These are phyloP conservation scores for Pleurotus eryngii DNA, from an alignment of 768 basidiomycete genomes.

Conservation along the genomic window DNA sequence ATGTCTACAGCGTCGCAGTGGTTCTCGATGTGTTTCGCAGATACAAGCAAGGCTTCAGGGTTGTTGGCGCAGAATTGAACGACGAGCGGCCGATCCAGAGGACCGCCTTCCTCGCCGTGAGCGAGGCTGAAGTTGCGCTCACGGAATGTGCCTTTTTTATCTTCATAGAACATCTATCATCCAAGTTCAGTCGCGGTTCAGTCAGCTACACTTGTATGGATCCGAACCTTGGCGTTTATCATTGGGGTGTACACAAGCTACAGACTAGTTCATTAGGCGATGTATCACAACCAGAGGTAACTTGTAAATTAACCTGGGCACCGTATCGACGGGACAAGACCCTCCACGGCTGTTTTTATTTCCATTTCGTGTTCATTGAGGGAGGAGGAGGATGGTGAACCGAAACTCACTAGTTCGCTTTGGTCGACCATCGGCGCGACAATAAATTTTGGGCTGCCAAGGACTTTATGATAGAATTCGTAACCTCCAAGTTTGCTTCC, in stretches of 20 bases:
- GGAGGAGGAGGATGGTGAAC: neutral
- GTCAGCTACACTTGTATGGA: neutral
- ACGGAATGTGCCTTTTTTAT: constrained; percentile 50
- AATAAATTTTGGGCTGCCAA: constrained; percentile 84
- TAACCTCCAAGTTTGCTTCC: constrained; percentile 63
- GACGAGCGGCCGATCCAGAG: constrained; percentile 78
- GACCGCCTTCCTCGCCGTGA: constrained; percentile 80
- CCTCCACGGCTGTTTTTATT: constrained; percentile 73
- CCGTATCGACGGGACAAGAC: constrained; percentile 79
- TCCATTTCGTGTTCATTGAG: neutral
- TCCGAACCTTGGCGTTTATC: constrained; percentile 85
- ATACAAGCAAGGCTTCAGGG: constrained; percentile 68
- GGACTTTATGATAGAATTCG: constrained; percentile 74
- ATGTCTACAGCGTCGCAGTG: constrained; percentile 93
- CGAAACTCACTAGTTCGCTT: constrained; percentile 76
- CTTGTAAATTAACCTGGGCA: constrained; percentile 53
- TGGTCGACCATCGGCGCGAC: constrained; percentile 99
- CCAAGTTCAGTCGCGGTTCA: too few relatives aligned
- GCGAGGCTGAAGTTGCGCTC: constrained; percentile 65
- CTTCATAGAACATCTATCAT: constrained; percentile 59
- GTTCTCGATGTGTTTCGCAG: constrained; percentile 73
- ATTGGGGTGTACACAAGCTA: constrained; percentile 95
- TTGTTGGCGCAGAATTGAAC: constrained; percentile 95
- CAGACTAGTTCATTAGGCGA: neutral
- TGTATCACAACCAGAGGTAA: neutral